Evolutionary conservation across 495 filamentous ascomycete species (phyloP).

Genomic region (Aspergillus hancockii): DNA sequence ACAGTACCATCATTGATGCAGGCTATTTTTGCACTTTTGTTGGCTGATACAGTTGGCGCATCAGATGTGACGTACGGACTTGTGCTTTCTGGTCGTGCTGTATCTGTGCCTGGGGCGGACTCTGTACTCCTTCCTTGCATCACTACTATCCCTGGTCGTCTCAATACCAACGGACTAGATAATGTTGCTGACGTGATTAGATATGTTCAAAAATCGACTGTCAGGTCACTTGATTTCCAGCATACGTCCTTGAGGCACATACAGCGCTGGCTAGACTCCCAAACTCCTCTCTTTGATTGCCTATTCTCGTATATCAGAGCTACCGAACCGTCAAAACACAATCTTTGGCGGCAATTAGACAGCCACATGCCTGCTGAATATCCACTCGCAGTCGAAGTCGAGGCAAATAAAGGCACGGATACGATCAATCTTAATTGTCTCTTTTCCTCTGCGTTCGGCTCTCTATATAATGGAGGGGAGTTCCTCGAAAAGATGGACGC

Average conservation of each 20-base stretch:
- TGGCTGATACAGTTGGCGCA: conserved; percentile 38
- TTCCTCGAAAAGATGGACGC: conserved; percentile 36
- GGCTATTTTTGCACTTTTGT: conserved; percentile 44
- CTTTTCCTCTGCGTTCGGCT: conserved; percentile 26
- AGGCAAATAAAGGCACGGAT: conserved; percentile 23
- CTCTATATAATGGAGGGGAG: conserved; percentile 19
- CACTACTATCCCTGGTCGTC: conserved; percentile 80
- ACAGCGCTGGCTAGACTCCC: conserved; percentile 45
- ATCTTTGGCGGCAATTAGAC: conserved; percentile 33
- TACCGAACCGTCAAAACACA: conserved; percentile 10
- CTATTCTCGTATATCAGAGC: conserved; percentile 38
- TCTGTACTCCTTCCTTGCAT: conserved; percentile 82
- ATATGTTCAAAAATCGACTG: conserved; percentile 40
- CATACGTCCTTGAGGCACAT: conserved; percentile 47
- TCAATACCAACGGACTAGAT: conserved; percentile 36
- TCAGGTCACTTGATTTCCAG: conserved; percentile 45
- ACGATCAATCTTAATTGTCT: conserved; percentile 24
- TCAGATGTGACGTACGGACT: conserved; percentile 45
- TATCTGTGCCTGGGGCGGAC: conserved; percentile 59
- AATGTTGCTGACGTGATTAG: conserved; percentile 38
- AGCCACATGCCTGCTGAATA: conserved; percentile 37
- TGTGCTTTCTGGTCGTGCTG: conserved; percentile 46
- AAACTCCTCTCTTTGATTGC: conserved; percentile 43
- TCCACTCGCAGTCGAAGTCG: conserved; percentile 35
- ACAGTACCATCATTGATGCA: conserved; percentile 38